Evolutionary conservation across 2,329 filamentous ascomycete genomes (phyloP).

Genomic region (Furcasterigmium furcatum): DNA sequence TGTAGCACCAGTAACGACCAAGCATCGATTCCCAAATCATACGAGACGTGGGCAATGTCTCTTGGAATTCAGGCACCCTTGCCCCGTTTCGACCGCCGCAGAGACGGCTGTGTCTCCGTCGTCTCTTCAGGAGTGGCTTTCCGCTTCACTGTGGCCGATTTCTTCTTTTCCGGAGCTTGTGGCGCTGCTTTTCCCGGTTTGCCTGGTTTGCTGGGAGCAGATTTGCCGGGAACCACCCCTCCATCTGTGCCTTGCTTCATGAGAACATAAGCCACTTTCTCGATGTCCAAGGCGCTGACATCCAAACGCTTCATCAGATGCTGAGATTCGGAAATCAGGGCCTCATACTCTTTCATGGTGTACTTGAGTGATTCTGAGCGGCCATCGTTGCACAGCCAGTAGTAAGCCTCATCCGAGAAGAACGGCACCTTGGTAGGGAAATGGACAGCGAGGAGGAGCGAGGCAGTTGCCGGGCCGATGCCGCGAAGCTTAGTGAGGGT

Average conservation of each 20-base stretch:
- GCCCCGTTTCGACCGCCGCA: conserved; percentile 22
- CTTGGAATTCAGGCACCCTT: conserved; percentile 14
- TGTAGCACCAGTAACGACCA: too few species aligned
- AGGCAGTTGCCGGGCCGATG: conserved; percentile 77
- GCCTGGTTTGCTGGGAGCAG: not conserved
- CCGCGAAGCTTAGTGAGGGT: conserved; percentile 62
- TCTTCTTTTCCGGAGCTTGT: conserved; percentile 5
- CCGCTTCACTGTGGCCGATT: conserved; percentile 13
- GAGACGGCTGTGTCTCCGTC: conserved; percentile 10
- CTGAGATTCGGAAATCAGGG: conserved; percentile 42
- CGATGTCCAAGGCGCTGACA: conserved; percentile 59
- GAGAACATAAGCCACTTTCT: conserved; percentile 69
- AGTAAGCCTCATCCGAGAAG: conserved; percentile 77
- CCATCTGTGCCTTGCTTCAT: conserved; percentile 37
- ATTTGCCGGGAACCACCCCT: not conserved
- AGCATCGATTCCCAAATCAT: too few species aligned
- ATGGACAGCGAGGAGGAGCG: conserved; percentile 66
- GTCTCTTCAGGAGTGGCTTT: conserved; percentile 11
- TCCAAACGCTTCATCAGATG: conserved; percentile 43
- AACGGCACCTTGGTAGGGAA: conserved; percentile 61
- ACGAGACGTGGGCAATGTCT: too few species aligned
- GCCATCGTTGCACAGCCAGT: conserved; percentile 63
- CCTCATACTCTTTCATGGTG: conserved; percentile 62
- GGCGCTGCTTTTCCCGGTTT: conserved; percentile 1
- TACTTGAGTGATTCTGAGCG: conserved; percentile 61